phyloP scores from a whole-genome alignment of 805 yeast species.

The Tetrapisispora taiwanensis region DNA sequence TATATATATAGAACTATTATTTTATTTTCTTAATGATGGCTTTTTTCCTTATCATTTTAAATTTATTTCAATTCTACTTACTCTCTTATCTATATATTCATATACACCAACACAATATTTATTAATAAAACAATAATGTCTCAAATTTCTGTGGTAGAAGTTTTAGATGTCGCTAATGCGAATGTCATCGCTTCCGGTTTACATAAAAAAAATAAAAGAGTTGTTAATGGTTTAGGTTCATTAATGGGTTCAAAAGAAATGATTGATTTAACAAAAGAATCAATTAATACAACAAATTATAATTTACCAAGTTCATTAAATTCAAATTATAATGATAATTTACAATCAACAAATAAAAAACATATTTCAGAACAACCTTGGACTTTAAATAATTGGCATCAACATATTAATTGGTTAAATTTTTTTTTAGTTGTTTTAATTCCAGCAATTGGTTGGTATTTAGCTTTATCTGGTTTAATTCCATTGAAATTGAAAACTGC shows the following conservation, averaged over 20 bases:
- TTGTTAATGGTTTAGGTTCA: slow-evolving; percentile 71
- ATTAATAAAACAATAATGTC: not conserved
- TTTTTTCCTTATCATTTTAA: too few relatives aligned
- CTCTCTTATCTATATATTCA: too few relatives aligned
- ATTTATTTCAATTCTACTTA: too few relatives aligned
- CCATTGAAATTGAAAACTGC: slow-evolving; percentile 43
- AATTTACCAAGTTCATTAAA: not conserved
- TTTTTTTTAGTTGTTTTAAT: slow-evolving; percentile 50
- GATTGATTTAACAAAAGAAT: slow-evolving; percentile 32
- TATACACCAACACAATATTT: not conserved
- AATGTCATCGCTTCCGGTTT: slow-evolving; percentile 78
- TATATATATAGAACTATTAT: too few relatives aligned
- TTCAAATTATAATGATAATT: not conserved
- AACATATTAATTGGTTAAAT: slow-evolving; percentile 73
- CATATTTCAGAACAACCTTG: slow-evolving; percentile 76
- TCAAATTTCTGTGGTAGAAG: not conserved
- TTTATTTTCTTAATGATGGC: too few relatives aligned
- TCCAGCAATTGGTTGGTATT: slow-evolving; percentile 45
- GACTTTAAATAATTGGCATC: slow-evolving; percentile 62
- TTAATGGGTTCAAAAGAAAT: slow-evolving; percentile 75
- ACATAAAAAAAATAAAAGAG: slow-evolving; percentile 56
- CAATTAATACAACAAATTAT: slow-evolving; percentile 29
- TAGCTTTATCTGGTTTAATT: slow-evolving; percentile 32
- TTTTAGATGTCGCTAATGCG: slow-evolving; percentile 50
- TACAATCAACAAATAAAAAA: slow-evolving; percentile 15